Percentiles rank a stretch among this genome's conserved stretches.
These are phyloP conservation scores for Xylaria nigripes DNA, from an alignment of 495 filamentous ascomycete species.

Conservation along the genomic window DNA sequence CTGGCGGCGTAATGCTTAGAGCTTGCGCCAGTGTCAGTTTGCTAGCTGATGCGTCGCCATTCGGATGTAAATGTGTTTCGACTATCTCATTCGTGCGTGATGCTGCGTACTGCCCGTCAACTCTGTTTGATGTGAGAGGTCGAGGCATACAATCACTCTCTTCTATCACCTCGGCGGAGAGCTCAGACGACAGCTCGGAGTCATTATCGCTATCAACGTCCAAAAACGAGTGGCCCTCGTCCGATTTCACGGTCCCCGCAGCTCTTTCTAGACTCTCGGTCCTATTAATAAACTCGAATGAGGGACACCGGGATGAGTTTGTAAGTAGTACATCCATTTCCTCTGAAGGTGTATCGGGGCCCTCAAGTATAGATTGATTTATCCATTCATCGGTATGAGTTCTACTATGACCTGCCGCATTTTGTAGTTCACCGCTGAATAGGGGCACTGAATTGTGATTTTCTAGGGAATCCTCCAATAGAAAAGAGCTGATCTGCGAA, in stretches of 20 bases:
- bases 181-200: conserved; percentile 72
- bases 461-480: conserved; percentile 40
- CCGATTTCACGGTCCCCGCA: conserved; percentile 13
- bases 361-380: conserved; percentile 37
- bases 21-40: conserved; percentile 58
- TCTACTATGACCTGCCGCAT: conserved; percentile 41
- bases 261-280: conserved; percentile 37
- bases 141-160: conserved; percentile 35
- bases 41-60: conserved; percentile 52
- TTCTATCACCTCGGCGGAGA: conserved; percentile 61
- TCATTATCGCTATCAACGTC: conserved; percentile 59
- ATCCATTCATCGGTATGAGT: conserved; percentile 37
- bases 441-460: conserved; percentile 75
- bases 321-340: conserved; percentile 22
- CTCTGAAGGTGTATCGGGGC: conserved; percentile 23
- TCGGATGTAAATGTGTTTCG: not conserved
- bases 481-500: conserved; percentile 35
- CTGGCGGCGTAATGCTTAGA: conserved; percentile 36
- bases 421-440: conserved; percentile 62
- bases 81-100: not conserved
- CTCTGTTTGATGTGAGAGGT: conserved; percentile 20
- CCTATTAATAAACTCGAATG: conserved; percentile 43
- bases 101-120: conserved; percentile 10
- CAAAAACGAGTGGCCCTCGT: conserved; percentile 51
- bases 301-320: conserved; percentile 27